Conservation (phyloP, 2,329 filamentous ascomycete genomes). For the Fusarium sambucinum region DNA sequence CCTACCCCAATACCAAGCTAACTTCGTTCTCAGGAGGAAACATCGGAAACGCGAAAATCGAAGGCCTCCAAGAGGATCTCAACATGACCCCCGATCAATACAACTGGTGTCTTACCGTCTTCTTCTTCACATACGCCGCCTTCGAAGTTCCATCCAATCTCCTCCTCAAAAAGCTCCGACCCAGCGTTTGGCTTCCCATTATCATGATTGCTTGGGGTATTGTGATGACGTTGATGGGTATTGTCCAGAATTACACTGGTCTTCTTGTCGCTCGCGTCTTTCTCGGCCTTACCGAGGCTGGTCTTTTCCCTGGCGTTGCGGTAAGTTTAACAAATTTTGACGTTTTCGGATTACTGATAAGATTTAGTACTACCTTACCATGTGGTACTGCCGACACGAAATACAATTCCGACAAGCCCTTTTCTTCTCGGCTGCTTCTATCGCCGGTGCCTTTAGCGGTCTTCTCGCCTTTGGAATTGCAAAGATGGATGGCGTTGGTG, state of each 20-base stretch:
- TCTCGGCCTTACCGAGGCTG: conserved; percentile 75
- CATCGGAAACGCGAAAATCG: conserved; percentile 75
- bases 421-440: conserved; percentile 85
- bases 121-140: conserved; percentile 82
- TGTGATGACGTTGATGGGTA: conserved; percentile 65
- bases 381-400: conserved; percentile 71
- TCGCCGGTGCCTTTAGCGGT: conserved; percentile 82
- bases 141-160: conserved; percentile 85
- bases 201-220: conserved; percentile 76
- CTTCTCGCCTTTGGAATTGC: conserved; percentile 77
- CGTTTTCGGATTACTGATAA: not conserved
- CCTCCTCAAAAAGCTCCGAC: conserved; percentile 78
- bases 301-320: conserved; percentile 74
- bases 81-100: conserved; percentile 75
- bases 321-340: conserved; percentile 40
- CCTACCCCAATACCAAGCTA: not conserved
- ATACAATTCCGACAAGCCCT: conserved; percentile 71
- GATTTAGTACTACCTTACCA: conserved; percentile 64
- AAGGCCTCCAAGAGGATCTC: conserved; percentile 64
- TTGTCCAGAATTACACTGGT: conserved; percentile 63
- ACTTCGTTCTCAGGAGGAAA: conserved; percentile 62
- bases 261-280: conserved; percentile 66
- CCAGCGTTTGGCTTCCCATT: conserved; percentile 78
- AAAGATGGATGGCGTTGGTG: conserved; percentile 75
- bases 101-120: conserved; percentile 76